Conservation (phyloP, 352 stramenopile genomes). For the Pythium apleroticum region DNA sequence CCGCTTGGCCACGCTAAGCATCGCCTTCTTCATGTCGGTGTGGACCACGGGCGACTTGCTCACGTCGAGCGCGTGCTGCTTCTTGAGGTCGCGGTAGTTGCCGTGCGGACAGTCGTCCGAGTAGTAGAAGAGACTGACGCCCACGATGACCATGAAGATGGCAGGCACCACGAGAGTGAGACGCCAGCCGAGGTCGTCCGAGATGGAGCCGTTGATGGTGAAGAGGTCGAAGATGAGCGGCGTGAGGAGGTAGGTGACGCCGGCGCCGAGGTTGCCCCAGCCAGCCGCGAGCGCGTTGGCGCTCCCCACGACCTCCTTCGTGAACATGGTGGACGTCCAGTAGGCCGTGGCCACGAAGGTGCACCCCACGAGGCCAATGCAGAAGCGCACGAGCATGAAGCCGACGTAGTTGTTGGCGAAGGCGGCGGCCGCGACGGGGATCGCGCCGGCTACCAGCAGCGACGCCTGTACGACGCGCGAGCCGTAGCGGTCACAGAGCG, state of each 20-base stretch:
- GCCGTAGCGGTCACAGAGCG: conserved; percentile 92
- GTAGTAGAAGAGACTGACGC: conserved; percentile 67
- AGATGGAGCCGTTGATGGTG: conserved; percentile 44
- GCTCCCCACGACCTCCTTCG: conserved; percentile 91
- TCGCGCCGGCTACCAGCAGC: conserved; percentile 74
- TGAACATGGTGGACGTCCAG: conserved; percentile 94
- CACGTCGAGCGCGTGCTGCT: too few relatives aligned
- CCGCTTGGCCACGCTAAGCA: conserved; percentile 36
- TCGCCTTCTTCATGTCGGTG: too few relatives aligned
- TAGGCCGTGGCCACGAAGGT: conserved; percentile 93
- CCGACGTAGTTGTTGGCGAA: conserved; percentile 76
- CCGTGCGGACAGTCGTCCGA: conserved; percentile 93
- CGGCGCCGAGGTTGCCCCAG: conserved; percentile 94
- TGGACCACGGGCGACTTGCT: conserved; percentile 1
- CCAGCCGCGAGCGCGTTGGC: conserved; percentile 91
- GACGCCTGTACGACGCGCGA: conserved; percentile 73
- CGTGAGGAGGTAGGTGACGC: conserved; percentile 85
- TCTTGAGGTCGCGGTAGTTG: conserved; percentile 82
- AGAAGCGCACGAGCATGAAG: conserved; percentile 89
- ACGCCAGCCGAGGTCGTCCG: conserved; percentile 86
- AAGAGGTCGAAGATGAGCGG: conserved; percentile 88
- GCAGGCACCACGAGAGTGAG: conserved; percentile 90
- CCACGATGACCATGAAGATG: conserved; percentile 79
- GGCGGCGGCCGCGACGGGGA: conserved; percentile 80
- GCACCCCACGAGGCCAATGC: conserved; percentile 91